Percentiles rank a stretch among this genome's conserved stretches.
phyloP scores from a whole-genome alignment of 495 filamentous ascomycete species.

The Immersiella caudata region DNA sequence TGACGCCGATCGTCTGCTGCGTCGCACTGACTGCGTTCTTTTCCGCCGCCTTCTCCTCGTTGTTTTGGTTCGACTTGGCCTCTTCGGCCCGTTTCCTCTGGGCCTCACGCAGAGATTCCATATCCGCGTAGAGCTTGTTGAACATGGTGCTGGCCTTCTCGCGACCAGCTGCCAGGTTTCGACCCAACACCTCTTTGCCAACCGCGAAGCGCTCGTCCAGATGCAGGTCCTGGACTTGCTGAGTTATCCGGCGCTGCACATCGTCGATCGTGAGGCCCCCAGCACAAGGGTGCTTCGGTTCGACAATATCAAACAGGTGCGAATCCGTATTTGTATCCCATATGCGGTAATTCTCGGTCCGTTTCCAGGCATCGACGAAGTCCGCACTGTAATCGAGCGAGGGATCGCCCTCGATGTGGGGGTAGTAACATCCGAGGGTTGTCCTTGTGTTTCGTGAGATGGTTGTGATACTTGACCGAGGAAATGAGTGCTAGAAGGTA shows the following conservation, averaged over 20 bases:
- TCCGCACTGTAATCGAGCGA: slow-evolving; percentile 77
- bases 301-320: slow-evolving; percentile 90
- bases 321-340: slow-evolving; percentile 75
- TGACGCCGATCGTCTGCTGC: slow-evolving; percentile 70
- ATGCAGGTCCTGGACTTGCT: slow-evolving; percentile 86
- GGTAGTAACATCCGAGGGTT: slow-evolving; percentile 62
- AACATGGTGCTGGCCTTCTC: slow-evolving; percentile 83
- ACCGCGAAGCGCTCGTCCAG: slow-evolving; percentile 81
- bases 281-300: slow-evolving; percentile 89
- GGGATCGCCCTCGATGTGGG: slow-evolving; percentile 81
- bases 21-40: slow-evolving; percentile 65
- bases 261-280: slow-evolving; percentile 96
- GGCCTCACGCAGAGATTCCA: slow-evolving; percentile 81
- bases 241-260: slow-evolving; percentile 83
- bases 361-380: slow-evolving; percentile 77
- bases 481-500: slow-evolving; percentile 90
- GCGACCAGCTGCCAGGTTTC: slow-evolving; percentile 77
- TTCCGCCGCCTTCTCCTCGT: slow-evolving; percentile 32
- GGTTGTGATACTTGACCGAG: slow-evolving; percentile 84
- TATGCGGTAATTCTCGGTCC: slow-evolving; percentile 84
- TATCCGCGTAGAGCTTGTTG: slow-evolving; percentile 84
- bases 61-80: slow-evolving; percentile 43
- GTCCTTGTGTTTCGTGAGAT: slow-evolving; percentile 63
- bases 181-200: slow-evolving; percentile 74
- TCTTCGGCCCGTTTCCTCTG: slow-evolving; percentile 72